Conservation (phyloP, 2,329 filamentous ascomycete species). For the Claviceps maximensis region DNA sequence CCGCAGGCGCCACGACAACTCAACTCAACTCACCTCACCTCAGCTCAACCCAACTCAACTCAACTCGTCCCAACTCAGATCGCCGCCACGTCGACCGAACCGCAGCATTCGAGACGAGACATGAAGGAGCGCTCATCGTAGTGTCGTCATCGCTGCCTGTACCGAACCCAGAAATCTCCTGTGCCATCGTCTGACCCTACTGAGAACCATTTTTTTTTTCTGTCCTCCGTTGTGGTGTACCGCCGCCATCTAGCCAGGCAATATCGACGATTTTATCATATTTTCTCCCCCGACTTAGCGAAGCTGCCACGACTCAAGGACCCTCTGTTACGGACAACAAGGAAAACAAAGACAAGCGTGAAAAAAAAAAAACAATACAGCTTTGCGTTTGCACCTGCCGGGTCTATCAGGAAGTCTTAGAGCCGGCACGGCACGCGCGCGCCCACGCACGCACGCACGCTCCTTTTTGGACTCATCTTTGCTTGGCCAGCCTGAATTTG, state of each 20-base stretch:
- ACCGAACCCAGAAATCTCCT: not conserved
- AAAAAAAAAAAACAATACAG: too few relatives aligned
- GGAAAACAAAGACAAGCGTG: not conserved
- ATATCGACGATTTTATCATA: not conserved
- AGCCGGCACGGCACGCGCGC: not conserved
- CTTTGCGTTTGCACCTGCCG: too few relatives aligned
- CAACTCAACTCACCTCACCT: too few relatives aligned
- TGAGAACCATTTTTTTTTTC: not conserved
- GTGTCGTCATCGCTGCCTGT: constrained; percentile 3
- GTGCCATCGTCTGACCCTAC: not conserved
- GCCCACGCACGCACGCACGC: not conserved
- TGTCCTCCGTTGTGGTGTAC: not conserved
- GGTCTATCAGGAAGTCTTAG: not conserved
- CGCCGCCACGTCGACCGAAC: constrained; percentile 4
- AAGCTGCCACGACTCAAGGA: not conserved
- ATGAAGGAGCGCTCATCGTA: not conserved
- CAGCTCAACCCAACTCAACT: not conserved
- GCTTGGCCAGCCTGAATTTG: too few relatives aligned
- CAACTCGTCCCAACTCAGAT: not conserved
- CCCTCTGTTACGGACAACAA: not conserved
- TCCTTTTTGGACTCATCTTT: not conserved
- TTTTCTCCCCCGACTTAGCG: not conserved
- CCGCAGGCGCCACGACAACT: not conserved
- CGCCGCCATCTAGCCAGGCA: not conserved
- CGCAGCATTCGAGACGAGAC: constrained; percentile 2